phyloP scores from a whole-genome alignment of 2,329 filamentous ascomycete genomes.

The Penicillium glabrum region DNA sequence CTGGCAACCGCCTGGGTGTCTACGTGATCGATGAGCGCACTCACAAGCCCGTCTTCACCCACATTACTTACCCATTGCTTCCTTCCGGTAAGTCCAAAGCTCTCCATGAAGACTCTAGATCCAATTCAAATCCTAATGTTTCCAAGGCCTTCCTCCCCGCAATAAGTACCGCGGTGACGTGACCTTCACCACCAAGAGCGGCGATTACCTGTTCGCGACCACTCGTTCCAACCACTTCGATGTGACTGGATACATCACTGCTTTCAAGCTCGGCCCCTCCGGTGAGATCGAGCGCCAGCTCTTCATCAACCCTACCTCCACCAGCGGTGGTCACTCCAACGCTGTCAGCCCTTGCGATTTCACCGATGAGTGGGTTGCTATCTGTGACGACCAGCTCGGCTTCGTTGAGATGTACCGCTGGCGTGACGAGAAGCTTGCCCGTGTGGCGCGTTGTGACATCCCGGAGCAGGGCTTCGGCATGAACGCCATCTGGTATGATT shows the following conservation, averaged over 20 bases:
- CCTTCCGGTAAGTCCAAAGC: constrained; percentile 62
- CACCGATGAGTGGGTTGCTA: constrained; percentile 84
- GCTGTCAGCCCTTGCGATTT: constrained; percentile 82
- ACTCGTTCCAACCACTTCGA: constrained; percentile 74
- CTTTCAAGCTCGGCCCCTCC: constrained; percentile 67
- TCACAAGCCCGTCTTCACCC: constrained; percentile 75
- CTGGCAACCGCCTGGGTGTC: constrained; percentile 78
- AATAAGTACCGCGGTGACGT: constrained; percentile 80
- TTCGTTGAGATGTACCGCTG: constrained; percentile 87
- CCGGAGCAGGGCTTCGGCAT: constrained; percentile 89
- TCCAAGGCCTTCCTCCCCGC: constrained; percentile 38
- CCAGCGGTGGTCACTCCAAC: constrained; percentile 84
- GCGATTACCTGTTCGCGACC: constrained; percentile 78
- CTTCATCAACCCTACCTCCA: constrained; percentile 79
- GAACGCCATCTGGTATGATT: constrained; percentile 96
- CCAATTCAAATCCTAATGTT: background rate
- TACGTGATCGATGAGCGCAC: constrained; percentile 75
- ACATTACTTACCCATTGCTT: constrained; percentile 74
- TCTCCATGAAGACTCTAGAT: background rate
- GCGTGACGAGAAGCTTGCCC: constrained; percentile 75
- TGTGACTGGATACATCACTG: constrained; percentile 78
- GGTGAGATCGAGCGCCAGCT: constrained; percentile 77
- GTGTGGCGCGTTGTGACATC: constrained; percentile 75
- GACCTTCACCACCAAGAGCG: constrained; percentile 68
- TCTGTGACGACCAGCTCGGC: constrained; percentile 85